These are phyloP conservation scores for Pueraria montana DNA, from an alignment of 306 rosid genomes.

Conservation along the genomic window DNA sequence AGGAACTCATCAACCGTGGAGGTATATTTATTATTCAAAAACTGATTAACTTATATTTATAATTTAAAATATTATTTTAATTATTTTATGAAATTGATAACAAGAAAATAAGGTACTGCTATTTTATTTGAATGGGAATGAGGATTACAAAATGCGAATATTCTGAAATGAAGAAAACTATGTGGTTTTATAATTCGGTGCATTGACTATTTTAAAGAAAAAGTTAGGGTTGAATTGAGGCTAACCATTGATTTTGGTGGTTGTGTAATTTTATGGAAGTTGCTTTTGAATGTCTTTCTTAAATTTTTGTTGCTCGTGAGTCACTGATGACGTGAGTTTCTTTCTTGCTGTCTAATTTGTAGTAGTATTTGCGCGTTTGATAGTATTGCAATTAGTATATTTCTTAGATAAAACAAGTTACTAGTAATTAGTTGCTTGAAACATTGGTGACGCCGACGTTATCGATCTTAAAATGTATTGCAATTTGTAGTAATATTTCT, in stretches of 20 bases:
- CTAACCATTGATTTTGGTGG: neutral
- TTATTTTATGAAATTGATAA: neutral
- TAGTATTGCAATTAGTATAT: no score
- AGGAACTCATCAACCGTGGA: constrained; percentile 96
- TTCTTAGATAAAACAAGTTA: no score
- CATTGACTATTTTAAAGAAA: neutral
- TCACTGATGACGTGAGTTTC: neutral
- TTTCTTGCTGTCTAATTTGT: neutral
- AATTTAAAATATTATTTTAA: neutral
- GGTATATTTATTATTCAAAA: constrained; percentile 58
- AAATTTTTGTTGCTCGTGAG: neutral
- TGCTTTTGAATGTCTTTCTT: neutral
- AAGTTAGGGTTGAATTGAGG: no score
- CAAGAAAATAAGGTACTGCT: neutral
- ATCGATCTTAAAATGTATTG: no score
- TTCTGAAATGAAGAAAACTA: neutral
- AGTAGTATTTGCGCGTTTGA: neutral
- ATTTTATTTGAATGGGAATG: neutral
- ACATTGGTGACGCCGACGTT: no score
- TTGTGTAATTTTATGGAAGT: neutral
- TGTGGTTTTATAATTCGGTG: neutral
- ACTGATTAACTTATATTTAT: neutral
- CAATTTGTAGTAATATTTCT: no score
- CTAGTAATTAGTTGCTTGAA: no score
- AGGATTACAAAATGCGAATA: no score